phyloP scores from a whole-genome alignment of 257 asterid species.

The Linaria vulgaris region DNA sequence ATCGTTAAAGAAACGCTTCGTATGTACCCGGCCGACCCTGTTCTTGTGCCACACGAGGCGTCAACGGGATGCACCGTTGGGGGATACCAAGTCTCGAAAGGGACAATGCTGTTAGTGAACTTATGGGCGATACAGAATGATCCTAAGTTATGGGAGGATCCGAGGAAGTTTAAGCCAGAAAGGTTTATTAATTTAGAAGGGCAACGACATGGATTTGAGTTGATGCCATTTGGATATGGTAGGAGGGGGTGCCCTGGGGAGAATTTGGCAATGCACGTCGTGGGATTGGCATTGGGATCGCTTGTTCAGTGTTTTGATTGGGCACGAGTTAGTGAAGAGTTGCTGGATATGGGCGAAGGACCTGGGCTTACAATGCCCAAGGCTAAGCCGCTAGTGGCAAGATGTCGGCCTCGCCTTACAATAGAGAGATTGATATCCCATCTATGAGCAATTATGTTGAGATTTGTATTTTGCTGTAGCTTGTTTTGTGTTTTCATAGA shows the following conservation, averaged over 20 bases:
- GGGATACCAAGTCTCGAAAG: conserved; percentile 46
- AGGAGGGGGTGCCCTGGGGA: conserved; percentile 79
- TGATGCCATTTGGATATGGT: conserved; percentile 61
- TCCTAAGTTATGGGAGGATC: conserved; percentile 56
- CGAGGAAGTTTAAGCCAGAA: conserved; percentile 52
- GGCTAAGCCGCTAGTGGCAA: conserved; percentile 53
- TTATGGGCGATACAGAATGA: conserved; percentile 65
- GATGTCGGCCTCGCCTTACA: conserved; percentile 42
- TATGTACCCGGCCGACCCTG: conserved; percentile 52
- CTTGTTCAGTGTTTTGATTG: conserved; percentile 76
- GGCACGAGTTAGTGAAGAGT: conserved; percentile 36
- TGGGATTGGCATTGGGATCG: conserved; percentile 54
- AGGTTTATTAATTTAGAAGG: conserved; percentile 40
- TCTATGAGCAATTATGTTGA: neutral
- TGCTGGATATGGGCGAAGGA: conserved; percentile 47
- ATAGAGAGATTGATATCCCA: conserved; percentile 33
- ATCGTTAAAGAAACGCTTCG: conserved; percentile 62
- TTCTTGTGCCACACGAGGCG: conserved; percentile 63
- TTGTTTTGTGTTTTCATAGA: too few relatives aligned
- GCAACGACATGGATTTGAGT: conserved; percentile 31
- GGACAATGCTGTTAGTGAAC: conserved; percentile 58
- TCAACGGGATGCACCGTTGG: conserved; percentile 54
- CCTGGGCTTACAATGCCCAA: conserved; percentile 47
- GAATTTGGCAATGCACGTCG: conserved; percentile 46
- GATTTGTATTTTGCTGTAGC: too few relatives aligned